Conservation (phyloP, 1,284 basidiomycete species). For the Athelia psychrophila region DNA sequence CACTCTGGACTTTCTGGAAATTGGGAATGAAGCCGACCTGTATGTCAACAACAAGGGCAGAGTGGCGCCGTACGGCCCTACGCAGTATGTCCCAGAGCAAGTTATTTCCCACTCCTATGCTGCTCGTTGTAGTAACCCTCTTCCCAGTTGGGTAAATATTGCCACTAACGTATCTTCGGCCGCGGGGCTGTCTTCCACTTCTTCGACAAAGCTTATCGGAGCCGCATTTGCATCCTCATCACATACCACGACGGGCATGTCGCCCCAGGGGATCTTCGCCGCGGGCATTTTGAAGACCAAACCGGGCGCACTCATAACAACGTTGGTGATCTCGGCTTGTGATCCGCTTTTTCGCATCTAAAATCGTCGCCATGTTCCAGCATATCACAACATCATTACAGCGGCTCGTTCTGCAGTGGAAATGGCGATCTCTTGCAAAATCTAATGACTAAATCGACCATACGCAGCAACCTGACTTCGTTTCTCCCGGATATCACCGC, state of each 20-base stretch:
- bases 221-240: slow-evolving; percentile 51
- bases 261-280: slow-evolving; percentile 50
- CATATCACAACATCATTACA: slow-evolving; percentile 63
- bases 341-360: too few species aligned
- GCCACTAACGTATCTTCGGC: slow-evolving; percentile 27
- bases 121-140: too few species aligned
- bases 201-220: slow-evolving; percentile 46
- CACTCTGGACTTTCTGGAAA: slow-evolving; percentile 52
- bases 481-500: slow-evolving; percentile 50
- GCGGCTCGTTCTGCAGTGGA: slow-evolving; percentile 52
- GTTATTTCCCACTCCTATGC: slow-evolving; percentile 11
- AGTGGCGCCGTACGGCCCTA: slow-evolving; percentile 38
- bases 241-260: slow-evolving; percentile 45
- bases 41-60: slow-evolving; percentile 51
- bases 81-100: slow-evolving; percentile 54
- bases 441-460: slow-evolving; percentile 58
- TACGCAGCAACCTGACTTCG: slow-evolving; percentile 53
- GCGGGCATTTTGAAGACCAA: slow-evolving; percentile 37
- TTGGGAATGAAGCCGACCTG: slow-evolving; percentile 66
- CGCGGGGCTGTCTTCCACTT: slow-evolving; percentile 20
- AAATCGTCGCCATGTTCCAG: slow-evolving; percentile 25
- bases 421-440: slow-evolving; percentile 47
- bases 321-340: slow-evolving; percentile 25
- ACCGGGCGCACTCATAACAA: slow-evolving; percentile 32
- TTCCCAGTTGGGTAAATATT: slow-evolving; percentile 33